phyloP scores from a whole-genome alignment of 305 asterid genomes.

The Salvia sclarea region DNA sequence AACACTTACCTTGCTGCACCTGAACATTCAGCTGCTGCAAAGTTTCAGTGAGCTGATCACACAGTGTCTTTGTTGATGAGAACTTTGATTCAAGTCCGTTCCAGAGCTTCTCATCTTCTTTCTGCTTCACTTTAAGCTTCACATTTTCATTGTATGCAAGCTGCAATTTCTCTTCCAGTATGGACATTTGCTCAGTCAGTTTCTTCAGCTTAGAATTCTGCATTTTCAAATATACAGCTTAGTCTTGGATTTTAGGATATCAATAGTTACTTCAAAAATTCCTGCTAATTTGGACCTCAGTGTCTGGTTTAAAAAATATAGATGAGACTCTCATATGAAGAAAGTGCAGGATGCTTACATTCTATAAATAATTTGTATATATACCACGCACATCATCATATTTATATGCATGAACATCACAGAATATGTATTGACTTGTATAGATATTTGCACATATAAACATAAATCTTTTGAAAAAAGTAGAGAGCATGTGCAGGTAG shows the following conservation, averaged over 20 bases:
- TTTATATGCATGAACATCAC: constrained; percentile 8
- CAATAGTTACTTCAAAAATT: constrained; percentile 8
- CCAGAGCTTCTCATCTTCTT: constrained; percentile 96
- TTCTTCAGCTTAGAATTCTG: constrained; percentile 90
- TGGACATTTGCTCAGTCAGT: constrained; percentile 60
- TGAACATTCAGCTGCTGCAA: constrained; percentile 67
- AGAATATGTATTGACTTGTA: constrained; percentile 4
- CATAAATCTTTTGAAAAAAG: neutral
- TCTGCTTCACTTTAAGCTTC: constrained; percentile 78
- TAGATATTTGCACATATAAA: neutral
- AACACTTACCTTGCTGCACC: constrained; percentile 72
- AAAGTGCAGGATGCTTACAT: constrained; percentile 1
- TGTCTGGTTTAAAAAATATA: constrained; percentile 14
- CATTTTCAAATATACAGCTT: constrained; percentile 31
- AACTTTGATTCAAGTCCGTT: constrained; percentile 85
- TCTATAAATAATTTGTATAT: neutral
- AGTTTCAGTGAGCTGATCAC: constrained; percentile 80
- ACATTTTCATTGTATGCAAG: constrained; percentile 86
- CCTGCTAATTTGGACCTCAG: constrained; percentile 18
- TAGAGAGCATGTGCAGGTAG: neutral
- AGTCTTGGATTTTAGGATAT: constrained; percentile 22
- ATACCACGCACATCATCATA: constrained; percentile 18
- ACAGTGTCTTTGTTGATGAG: constrained; percentile 70
- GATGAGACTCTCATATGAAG: constrained; percentile 2
- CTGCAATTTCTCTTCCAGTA: constrained; percentile 87